Evolutionary conservation across 768 basidiomycete genomes (phyloP).

Genomic region (Daedaleopsis nitida): DNA sequence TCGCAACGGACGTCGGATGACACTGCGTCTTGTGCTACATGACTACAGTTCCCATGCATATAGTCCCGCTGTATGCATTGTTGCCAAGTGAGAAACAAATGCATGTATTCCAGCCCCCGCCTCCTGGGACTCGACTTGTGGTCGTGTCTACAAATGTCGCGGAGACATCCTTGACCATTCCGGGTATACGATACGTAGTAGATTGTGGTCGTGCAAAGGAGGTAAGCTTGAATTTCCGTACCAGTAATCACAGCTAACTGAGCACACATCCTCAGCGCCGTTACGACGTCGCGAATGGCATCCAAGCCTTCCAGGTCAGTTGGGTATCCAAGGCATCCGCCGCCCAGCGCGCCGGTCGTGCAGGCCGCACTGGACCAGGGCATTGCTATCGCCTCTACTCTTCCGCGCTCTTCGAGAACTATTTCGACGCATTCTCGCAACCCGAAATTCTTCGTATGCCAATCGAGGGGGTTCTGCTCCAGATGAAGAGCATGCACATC

Average conservation of each 20-base stretch:
- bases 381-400: conserved; percentile 98
- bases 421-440: conserved; percentile 83
- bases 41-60: conserved; percentile 81
- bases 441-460: conserved; percentile 96
- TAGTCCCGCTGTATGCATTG: conserved; percentile 92
- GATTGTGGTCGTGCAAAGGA: conserved; percentile 96
- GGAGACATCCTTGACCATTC: conserved; percentile 96
- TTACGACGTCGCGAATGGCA: conserved; percentile 77
- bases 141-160: conserved; percentile 97
- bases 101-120: conserved; percentile 87
- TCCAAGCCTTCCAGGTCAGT: conserved; percentile 89
- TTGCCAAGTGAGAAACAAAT: conserved; percentile 94
- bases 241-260: conserved; percentile 1
- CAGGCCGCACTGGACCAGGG: conserved; percentile 96
- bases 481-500: conserved; percentile 99
- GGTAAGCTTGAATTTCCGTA: conserved; percentile 40
- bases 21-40: not conserved
- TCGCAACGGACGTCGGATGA: too few relatives aligned
- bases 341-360: conserved; percentile 91
- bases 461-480: conserved; percentile 93
- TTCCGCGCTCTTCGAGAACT: conserved; percentile 90
- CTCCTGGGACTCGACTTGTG: conserved; percentile 78
- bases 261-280: conserved; percentile 55
- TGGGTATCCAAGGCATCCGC: conserved; percentile 98
- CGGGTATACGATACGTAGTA: conserved; percentile 96